A percentile compares a stretch with the other conserved stretches of the same genome.
Conservation (phyloP, 768 basidiomycete species). For the Leccinum subgranulosum region DNA sequence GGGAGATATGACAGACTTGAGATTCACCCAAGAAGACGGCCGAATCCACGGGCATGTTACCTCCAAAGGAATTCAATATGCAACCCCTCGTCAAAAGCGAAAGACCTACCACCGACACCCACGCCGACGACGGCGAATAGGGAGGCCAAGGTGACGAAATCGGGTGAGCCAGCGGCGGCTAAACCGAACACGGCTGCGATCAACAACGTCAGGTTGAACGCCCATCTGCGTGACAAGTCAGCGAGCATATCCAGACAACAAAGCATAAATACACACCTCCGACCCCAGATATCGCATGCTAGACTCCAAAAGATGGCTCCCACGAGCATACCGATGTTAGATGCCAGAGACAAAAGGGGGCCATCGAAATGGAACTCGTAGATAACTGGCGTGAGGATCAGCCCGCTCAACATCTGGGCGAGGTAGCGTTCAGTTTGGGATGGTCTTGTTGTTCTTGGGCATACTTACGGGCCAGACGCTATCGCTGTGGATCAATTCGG, state of each 20-base stretch:
- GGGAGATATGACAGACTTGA: not conserved
- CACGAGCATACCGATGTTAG: constrained; percentile 51
- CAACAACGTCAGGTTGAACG: constrained; percentile 54
- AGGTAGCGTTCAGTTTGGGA: not conserved
- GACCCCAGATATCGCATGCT: constrained; percentile 51
- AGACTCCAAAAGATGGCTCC: constrained; percentile 49
- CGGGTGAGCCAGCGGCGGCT: constrained; percentile 43
- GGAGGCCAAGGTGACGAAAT: constrained; percentile 47
- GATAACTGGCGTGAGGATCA: constrained; percentile 46
- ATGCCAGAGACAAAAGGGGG: constrained; percentile 49
- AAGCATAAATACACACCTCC: constrained; percentile 30
- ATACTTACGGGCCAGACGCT: constrained; percentile 34
- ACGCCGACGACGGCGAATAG: constrained; percentile 44
- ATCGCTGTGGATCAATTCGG: no score
- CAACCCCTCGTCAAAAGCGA: not conserved
- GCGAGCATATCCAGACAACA: not conserved
- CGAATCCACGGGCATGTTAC: constrained; percentile 56
- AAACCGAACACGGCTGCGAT: constrained; percentile 53
- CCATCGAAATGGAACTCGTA: constrained; percentile 47
- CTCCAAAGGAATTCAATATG: constrained; percentile 11
- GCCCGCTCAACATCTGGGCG: constrained; percentile 37
- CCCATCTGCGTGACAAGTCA: constrained; percentile 33
- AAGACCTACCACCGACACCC: constrained; percentile 43
- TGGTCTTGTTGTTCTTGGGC: constrained; percentile 12
- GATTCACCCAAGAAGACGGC: constrained; percentile 46